These are phyloP conservation scores for Paspalum vaginatum DNA, from an alignment of 176 grass and related monocot species.

Conservation along the genomic window DNA sequence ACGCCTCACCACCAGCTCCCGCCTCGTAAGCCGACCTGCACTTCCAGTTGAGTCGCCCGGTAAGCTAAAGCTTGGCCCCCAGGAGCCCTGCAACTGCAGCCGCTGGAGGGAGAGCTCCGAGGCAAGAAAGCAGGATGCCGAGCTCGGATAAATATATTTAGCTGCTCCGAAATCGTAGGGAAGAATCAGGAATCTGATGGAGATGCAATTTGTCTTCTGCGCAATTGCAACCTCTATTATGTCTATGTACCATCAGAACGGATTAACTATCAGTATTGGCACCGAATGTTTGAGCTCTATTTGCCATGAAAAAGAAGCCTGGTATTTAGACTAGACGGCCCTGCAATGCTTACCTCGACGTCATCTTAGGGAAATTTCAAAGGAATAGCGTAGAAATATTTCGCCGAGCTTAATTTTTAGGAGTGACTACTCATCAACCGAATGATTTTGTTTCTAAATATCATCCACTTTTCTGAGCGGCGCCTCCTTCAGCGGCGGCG, in stretches of 20 bases:
- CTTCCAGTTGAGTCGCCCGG: constrained; percentile 53
- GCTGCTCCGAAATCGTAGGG: constrained; percentile 34
- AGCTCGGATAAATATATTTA: constrained; percentile 21
- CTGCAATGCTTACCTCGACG: too few relatives aligned
- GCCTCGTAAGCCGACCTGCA: constrained; percentile 87
- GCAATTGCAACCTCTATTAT: neutral
- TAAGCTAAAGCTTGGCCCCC: constrained; percentile 31
- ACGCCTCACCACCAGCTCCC: constrained; percentile 89
- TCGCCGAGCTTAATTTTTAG: too few relatives aligned
- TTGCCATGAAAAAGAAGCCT: too few relatives aligned
- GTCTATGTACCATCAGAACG: constrained; percentile 2
- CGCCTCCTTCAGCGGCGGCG: too few relatives aligned
- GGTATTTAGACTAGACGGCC: too few relatives aligned
- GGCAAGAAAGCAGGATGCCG: neutral
- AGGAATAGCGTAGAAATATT: too few relatives aligned
- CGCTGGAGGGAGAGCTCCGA: constrained; percentile 24
- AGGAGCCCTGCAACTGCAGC: neutral
- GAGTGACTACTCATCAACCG: too few relatives aligned
- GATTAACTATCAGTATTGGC: neutral
- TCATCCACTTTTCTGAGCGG: too few relatives aligned
- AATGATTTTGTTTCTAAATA: too few relatives aligned
- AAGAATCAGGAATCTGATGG: neutral
- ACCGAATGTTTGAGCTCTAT: too few relatives aligned
- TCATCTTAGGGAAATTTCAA: too few relatives aligned
- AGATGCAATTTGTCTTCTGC: constrained; percentile 7